phyloP scores from a whole-genome alignment of 352 stramenopile species.

The Phytophthora melonis region DNA sequence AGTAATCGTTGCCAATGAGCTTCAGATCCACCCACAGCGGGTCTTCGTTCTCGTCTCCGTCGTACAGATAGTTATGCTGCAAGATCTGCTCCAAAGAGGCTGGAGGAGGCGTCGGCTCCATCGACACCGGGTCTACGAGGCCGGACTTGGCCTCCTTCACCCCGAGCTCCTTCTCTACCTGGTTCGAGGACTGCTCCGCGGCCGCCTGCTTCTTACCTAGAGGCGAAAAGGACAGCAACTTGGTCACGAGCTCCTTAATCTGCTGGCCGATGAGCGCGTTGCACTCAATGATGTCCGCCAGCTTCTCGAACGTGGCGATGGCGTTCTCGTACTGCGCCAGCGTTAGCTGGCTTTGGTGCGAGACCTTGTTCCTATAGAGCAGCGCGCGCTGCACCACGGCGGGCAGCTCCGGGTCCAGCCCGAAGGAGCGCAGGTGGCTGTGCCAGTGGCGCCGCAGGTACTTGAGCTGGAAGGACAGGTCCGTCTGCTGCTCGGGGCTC shows the following conservation, averaged over 20 bases:
- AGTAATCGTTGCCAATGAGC: slow-evolving; percentile 45
- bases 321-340: slow-evolving; percentile 39
- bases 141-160: no score
- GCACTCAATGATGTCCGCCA: slow-evolving; percentile 49
- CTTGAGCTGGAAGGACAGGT: slow-evolving; percentile 50
- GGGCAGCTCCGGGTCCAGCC: slow-evolving; percentile 35
- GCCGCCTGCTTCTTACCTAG: slow-evolving; percentile 1
- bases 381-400: slow-evolving; percentile 43
- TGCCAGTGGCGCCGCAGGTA: slow-evolving; percentile 52
- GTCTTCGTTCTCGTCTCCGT: slow-evolving; percentile 29
- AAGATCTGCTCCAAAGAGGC: slow-evolving; percentile 37
- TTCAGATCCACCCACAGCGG: slow-evolving; percentile 43
- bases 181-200: no score
- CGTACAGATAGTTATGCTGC: slow-evolving; percentile 39
- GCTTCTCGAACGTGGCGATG: slow-evolving; percentile 46
- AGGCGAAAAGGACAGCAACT: slow-evolving; percentile 38
- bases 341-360: slow-evolving; percentile 45
- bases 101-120: slow-evolving; percentile 11
- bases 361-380: slow-evolving; percentile 47
- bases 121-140: no score
- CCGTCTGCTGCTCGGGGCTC: slow-evolving; percentile 32
- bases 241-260: slow-evolving; percentile 39
- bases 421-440: slow-evolving; percentile 44
- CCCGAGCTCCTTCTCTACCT: no score
- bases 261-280: slow-evolving; percentile 37